These are phyloP conservation scores for Pezicula radicicola DNA, from an alignment of 2,329 filamentous ascomycete species.

Conservation along the genomic window DNA sequence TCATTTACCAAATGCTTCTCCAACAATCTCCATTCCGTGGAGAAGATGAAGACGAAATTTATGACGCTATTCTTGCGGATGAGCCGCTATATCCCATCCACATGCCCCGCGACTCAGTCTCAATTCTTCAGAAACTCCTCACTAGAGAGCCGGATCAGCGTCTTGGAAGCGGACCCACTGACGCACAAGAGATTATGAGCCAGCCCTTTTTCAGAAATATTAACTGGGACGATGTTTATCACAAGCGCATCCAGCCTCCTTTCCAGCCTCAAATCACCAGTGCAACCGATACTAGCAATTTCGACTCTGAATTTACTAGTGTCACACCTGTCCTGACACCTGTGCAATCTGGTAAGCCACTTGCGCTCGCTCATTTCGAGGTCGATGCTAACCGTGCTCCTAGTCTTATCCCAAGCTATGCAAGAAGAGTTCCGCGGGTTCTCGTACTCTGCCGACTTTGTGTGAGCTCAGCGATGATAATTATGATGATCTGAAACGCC, in stretches of 20 bases:
- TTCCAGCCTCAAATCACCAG: slow-evolving; percentile 89
- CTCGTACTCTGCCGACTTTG: slow-evolving; percentile 61
- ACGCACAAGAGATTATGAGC: slow-evolving; percentile 98
- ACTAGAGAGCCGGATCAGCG: slow-evolving; percentile 92
- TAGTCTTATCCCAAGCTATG: slow-evolving; percentile 96
- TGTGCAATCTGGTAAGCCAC: slow-evolving; percentile 87
- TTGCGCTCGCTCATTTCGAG: neutral
- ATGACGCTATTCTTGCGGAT: slow-evolving; percentile 95
- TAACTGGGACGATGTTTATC: slow-evolving; percentile 98
- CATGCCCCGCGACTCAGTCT: slow-evolving; percentile 97
- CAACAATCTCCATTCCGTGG: slow-evolving; percentile 98
- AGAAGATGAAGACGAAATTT: slow-evolving; percentile 98
- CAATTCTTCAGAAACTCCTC: slow-evolving; percentile 94
- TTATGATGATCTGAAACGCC: neutral
- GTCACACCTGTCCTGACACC: slow-evolving; percentile 96
- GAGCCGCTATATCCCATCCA: slow-evolving; percentile 97
- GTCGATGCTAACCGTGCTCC: slow-evolving; percentile 12
- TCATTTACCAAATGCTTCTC: slow-evolving; percentile 99
- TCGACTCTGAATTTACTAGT: slow-evolving; percentile 97
- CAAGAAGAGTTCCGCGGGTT: slow-evolving; percentile 99
- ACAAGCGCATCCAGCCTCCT: slow-evolving; percentile 86
- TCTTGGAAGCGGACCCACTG: slow-evolving; percentile 89
- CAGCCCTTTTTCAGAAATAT: slow-evolving; percentile 98
- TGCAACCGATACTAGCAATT: slow-evolving; percentile 98
- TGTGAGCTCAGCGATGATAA: slow-evolving; percentile 18